Evolutionary conservation across 116 monocot genomes (phyloP).

Genomic region (Posidonia oceanica): DNA sequence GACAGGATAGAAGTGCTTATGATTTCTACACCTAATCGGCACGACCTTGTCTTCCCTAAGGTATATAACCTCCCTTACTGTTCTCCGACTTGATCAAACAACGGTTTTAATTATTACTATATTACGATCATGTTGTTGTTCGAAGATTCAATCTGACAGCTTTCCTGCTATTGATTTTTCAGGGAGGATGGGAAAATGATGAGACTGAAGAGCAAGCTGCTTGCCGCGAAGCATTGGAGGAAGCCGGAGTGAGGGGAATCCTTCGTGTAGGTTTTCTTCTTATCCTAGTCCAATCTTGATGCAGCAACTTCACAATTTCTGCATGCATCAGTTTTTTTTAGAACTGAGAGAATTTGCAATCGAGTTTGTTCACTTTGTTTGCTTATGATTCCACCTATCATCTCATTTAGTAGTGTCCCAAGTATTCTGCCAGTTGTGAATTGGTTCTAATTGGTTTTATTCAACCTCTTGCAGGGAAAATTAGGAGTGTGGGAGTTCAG

Average conservation of each 20-base stretch:
- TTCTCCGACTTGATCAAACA: too few relatives aligned
- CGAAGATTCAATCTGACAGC: background rate
- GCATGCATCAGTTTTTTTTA: too few relatives aligned
- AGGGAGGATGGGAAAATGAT: constrained; percentile 97
- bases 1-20: constrained; percentile 52
- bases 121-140: too few relatives aligned
- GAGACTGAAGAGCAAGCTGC: constrained; percentile 72
- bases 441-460: too few relatives aligned
- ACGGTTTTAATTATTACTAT: too few relatives aligned
- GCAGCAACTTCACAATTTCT: too few relatives aligned
- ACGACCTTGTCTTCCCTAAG: constrained; percentile 86
- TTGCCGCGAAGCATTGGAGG: constrained; percentile 60
- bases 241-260: constrained; percentile 78
- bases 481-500: constrained; percentile 61
- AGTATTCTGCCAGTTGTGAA: too few relatives aligned
- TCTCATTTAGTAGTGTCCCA: too few relatives aligned
- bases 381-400: too few relatives aligned
- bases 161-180: background rate
- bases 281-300: too few relatives aligned
- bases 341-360: too few relatives aligned
- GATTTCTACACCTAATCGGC: constrained; percentile 58
- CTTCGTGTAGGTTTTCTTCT: constrained; percentile 32
- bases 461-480: background rate
- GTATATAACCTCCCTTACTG: constrained; percentile 11
- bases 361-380: too few relatives aligned